Evolutionary conservation across 192 early-diverging fungal species (phyloP), one percentile per base, ranked within the genome.

Genomic region (Rhizoclosmatium sp.): DNA sequence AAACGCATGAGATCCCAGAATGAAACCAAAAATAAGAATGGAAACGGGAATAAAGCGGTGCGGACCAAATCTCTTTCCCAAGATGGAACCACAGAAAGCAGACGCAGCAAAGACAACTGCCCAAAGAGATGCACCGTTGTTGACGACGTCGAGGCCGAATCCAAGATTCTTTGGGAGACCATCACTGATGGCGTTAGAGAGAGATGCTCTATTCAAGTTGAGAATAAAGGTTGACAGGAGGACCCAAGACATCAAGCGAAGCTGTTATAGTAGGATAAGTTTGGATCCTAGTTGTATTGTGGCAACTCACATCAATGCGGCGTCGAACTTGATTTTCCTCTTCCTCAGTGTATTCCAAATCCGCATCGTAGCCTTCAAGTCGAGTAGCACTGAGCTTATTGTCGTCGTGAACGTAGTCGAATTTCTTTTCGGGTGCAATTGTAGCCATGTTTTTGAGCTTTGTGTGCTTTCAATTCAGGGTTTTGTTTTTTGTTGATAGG

Each of bases 171-270:
- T 45, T 14, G 41, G 19, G 41, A 70, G 45, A 47, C 47, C 47
- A 31, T 70, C 69, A 10, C 14, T 19, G 39, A 70, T 44, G 16
- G 69, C 69, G 69, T 70, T 70, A 19, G 69, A 70, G 16, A 70
- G 41, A 51, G 46, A 16, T 21, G 69, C 47, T n/a, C 41, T n/a
- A 39, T 70, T 45, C 69, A 70, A 16, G 69, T 70, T 70, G 45
- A 70, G 48, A 45, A 70, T 70, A 31, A 70, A 70, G 69, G 69
- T 70, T 9, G 69, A 70, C 46, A 70, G 47, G 45, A 70, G 69
- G 47, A 70, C 39, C 12, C 10, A 70, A 7, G 69, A 45, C 69
- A 70, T 70, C 9, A 70, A 45, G 45, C 69, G 69, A 16, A 10
- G 41, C 69, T 70, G 64, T 58, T 16, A 16, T 16, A 58, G n/a